These are phyloP conservation scores for Gyromitra esculenta DNA, from an alignment of 2,329 filamentous ascomycete genomes.

Conservation along the genomic window DNA sequence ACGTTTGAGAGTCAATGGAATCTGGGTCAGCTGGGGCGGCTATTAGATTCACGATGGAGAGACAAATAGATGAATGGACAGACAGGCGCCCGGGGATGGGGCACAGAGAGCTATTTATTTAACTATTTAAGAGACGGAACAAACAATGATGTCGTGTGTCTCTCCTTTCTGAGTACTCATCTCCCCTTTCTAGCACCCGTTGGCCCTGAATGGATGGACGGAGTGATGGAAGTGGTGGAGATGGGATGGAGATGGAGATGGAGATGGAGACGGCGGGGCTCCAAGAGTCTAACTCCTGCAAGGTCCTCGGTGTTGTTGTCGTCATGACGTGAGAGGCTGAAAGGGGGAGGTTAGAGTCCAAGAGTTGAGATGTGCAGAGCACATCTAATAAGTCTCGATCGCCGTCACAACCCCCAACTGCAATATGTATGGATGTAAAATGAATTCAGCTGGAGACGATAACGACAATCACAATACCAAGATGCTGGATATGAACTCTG, in stretches of 20 bases:
- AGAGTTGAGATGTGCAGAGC: too few relatives aligned
- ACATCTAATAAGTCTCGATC: too few relatives aligned
- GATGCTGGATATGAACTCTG: not conserved
- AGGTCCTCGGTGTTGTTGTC: conserved; percentile 17
- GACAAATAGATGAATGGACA: not conserved
- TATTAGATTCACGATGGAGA: not conserved
- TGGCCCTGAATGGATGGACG: not conserved
- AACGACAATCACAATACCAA: not conserved
- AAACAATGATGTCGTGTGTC: conserved; percentile 14
- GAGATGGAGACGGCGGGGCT: not conserved
- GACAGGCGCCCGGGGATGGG: conserved; percentile 10
- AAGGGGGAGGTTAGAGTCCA: not conserved
- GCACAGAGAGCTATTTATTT: conserved; percentile 28
- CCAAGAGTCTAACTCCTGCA: not conserved
- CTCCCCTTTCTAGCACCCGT: not conserved
- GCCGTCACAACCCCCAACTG: too few relatives aligned
- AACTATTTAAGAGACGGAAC: not conserved
- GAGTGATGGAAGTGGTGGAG: not conserved
- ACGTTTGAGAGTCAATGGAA: conserved; percentile 17
- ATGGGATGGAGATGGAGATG: not conserved
- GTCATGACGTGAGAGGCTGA: conserved; percentile 51
- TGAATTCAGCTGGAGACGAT: not conserved
- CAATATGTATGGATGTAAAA: not conserved
- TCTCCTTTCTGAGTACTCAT: conserved; percentile 1
- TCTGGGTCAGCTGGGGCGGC: conserved; percentile 14